Percentiles rank a stretch among this genome's conserved stretches.
phyloP scores from a whole-genome alignment of 768 basidiomycete species.

The Serendipita sp. region DNA sequence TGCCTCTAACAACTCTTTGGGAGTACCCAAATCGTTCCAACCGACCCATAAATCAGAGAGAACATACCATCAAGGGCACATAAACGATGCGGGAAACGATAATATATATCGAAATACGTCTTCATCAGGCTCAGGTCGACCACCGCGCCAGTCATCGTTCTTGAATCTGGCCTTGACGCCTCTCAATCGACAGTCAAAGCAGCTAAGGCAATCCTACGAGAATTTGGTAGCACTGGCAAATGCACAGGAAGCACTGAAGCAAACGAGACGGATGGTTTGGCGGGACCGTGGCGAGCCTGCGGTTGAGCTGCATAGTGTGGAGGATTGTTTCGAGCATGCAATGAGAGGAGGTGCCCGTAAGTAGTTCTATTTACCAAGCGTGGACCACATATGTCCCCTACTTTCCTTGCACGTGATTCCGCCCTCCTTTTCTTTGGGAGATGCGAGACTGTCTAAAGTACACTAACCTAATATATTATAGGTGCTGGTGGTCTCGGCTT shows the following conservation, averaged over 20 bases:
- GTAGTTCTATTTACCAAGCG: slow-evolving; percentile 17
- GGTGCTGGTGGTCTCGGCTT: slow-evolving; percentile 73
- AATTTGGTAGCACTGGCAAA: slow-evolving; percentile 74
- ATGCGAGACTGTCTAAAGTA: not conserved
- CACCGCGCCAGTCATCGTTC: not conserved
- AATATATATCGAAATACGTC: not conserved
- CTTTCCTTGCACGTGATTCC: too few species aligned
- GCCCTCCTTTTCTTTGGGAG: not conserved
- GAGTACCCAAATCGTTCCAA: too few species aligned
- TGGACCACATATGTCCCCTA: not conserved
- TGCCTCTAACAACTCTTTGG: too few species aligned
- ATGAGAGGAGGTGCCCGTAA: slow-evolving; percentile 51
- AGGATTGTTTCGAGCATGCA: slow-evolving; percentile 57
- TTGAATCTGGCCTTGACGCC: slow-evolving; percentile 1
- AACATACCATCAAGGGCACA: too few species aligned
- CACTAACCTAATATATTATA: slow-evolving; percentile 18
- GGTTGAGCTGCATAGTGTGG: slow-evolving; percentile 42
- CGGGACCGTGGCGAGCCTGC: slow-evolving; percentile 63
- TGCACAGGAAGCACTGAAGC: slow-evolving; percentile 55
- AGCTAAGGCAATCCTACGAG: slow-evolving; percentile 42
- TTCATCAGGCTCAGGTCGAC: not conserved
- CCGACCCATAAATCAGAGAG: too few species aligned
- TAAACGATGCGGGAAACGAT: too few species aligned
- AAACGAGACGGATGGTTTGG: slow-evolving; percentile 60
- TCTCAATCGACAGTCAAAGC: slow-evolving; percentile 5